Evolutionary conservation across 2,329 filamentous ascomycete genomes (phyloP).

Genomic region (Sporothrix brunneoviolacea): DNA sequence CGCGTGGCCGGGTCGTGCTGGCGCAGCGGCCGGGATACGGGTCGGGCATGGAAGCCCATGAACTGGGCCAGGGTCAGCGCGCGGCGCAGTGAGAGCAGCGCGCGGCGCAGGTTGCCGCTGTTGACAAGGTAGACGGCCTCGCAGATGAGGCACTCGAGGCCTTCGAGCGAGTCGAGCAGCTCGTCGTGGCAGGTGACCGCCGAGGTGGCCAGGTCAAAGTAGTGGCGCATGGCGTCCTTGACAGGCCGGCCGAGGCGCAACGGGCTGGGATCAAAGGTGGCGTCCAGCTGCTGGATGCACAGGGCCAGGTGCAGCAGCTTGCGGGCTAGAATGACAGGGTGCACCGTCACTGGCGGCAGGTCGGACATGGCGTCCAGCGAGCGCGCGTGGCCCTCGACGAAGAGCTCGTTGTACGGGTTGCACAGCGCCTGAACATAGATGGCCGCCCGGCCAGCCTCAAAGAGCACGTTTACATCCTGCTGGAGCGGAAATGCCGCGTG

Average conservation of each 20-base stretch:
- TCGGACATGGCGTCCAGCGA: conserved; percentile 3
- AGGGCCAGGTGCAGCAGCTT: conserved; percentile 27
- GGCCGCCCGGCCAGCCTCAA: conserved; percentile 2
- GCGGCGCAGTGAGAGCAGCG: conserved; percentile 38
- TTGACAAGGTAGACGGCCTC: conserved; percentile 42
- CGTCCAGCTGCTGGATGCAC: conserved; percentile 24
- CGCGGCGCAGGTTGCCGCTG: conserved; percentile 36
- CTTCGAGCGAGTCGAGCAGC: conserved; percentile 38
- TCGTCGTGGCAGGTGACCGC: conserved; percentile 41
- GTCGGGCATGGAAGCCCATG: conserved; percentile 9
- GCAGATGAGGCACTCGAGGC: conserved; percentile 43
- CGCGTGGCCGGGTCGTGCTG: conserved; percentile 20
- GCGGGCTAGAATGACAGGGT: conserved; percentile 30
- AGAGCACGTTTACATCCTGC: conserved; percentile 6
- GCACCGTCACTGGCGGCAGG: conserved; percentile 21
- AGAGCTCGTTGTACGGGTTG: conserved; percentile 7
- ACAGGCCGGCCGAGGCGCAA: not conserved
- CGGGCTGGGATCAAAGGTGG: not conserved
- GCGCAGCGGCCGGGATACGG: not conserved
- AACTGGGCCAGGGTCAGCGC: conserved; percentile 30
- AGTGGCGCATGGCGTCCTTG: not conserved
- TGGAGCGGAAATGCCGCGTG: conserved; percentile 10
- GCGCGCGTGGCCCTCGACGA: conserved; percentile 1
- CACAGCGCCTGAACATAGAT: conserved; percentile 11
- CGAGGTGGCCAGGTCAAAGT: conserved; percentile 12